These are phyloP conservation scores for Colletotrichum sidae DNA, from an alignment of 2,329 filamentous ascomycete species.

Conservation along the genomic window DNA sequence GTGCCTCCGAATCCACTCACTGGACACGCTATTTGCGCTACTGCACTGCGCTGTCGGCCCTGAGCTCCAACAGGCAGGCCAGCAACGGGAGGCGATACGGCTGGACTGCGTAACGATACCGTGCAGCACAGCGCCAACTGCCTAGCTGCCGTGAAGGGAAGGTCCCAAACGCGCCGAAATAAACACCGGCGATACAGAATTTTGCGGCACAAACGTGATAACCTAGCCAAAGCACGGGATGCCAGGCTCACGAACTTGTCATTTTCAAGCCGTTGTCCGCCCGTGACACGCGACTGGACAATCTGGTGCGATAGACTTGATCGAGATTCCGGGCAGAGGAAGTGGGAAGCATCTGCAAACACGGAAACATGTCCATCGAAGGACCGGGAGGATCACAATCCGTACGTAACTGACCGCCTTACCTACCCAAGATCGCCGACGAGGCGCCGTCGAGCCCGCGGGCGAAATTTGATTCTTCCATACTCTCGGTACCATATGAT, in stretches of 20 bases:
- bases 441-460: conserved; percentile 22
- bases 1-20: no score
- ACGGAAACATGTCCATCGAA: not conserved
- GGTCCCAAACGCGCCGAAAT: conserved; percentile 5
- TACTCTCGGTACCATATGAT: conserved; percentile 25
- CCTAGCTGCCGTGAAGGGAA: conserved; percentile 12
- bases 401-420: conserved; percentile 16
- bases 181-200: not conserved
- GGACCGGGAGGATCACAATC: not conserved
- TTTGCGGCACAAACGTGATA: conserved; percentile 6
- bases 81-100: no score
- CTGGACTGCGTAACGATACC: no score
- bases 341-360: not conserved
- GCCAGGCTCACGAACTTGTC: not conserved
- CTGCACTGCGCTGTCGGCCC: no score
- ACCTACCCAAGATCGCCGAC: conserved; percentile 19
- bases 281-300: no score
- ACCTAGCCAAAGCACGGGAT: conserved; percentile 11
- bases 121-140: no score
- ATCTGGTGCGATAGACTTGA: no score
- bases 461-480: conserved; percentile 26
- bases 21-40: no score
- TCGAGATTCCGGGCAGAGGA: no score
- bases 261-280: no score
- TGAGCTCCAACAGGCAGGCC: no score